These are phyloP conservation scores for Cytidiella melzeri DNA, from an alignment of 768 basidiomycete genomes.

Conservation along the genomic window DNA sequence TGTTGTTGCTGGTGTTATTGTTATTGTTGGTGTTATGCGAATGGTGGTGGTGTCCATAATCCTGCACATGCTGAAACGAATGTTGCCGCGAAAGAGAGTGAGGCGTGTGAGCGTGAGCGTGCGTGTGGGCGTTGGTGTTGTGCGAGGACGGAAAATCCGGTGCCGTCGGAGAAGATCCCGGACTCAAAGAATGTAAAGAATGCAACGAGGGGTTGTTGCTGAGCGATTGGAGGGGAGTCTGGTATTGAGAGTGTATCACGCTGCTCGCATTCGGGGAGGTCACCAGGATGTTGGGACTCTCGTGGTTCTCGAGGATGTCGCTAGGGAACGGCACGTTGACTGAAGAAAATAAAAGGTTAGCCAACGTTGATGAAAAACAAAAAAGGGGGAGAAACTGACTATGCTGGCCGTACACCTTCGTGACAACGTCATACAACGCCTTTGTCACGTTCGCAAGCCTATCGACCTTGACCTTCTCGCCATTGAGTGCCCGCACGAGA, in stretches of 20 bases:
- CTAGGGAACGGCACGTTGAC: conserved; percentile 31
- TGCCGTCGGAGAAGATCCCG: conserved; percentile 47
- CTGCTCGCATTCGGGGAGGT: conserved; percentile 53
- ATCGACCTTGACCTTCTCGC: conserved; percentile 57
- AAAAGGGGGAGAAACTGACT: conserved; percentile 32
- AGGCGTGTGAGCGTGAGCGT: conserved; percentile 33
- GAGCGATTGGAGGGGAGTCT: conserved; percentile 33
- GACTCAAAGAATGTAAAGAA: conserved; percentile 42
- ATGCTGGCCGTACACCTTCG: conserved; percentile 47
- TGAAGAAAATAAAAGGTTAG: conserved; percentile 8
- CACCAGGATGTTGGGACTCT: conserved; percentile 65
- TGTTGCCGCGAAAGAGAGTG: conserved; percentile 50
- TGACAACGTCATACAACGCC: conserved; percentile 56
- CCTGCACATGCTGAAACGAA: conserved; percentile 51
- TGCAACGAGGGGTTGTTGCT: conserved; percentile 31
- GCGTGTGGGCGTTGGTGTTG: no score
- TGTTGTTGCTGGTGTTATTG: conserved; percentile 4
- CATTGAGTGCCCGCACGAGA: conserved; percentile 44
- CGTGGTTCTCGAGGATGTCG: conserved; percentile 47
- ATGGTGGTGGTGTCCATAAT: conserved; percentile 10
- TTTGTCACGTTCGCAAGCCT: conserved; percentile 53
- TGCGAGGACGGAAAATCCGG: conserved; percentile 39
- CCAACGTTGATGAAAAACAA: conserved; percentile 8
- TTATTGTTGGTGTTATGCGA: background rate
- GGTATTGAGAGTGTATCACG: conserved; percentile 24